Evolutionary conservation across 164 flowering plant genomes (phyloP), one percentile per base, ranked within the genome.

Genomic region (Dillenia turbinata): DNA sequence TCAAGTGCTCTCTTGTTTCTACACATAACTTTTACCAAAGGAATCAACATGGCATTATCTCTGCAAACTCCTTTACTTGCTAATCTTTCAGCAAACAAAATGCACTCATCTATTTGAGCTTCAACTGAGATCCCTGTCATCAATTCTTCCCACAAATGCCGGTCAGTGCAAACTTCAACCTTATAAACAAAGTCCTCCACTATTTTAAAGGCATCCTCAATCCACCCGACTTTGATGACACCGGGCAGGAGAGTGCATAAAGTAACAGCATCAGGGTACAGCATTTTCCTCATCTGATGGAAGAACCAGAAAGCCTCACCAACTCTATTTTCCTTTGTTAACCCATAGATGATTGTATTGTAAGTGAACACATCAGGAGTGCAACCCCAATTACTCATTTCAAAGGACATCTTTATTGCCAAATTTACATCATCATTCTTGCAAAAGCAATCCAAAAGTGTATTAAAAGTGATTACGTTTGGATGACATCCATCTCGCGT

Each of bases 251-350:
- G 85, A 44, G 91, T 84, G 66, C 79, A 85, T 64, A 94, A 33
- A 47, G 98, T 89, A 24, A 90, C 83, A 71, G 64, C 65, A 73
- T 94, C 96, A 59, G 95, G 89, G 49, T 57, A 60, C 3, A 82
- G 54, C 47, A 52, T 26, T 64, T 94, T 94, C 65, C 71, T 87
- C 98, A 94, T 86, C 77, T 86, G 95, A 79, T 83, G 81, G 78
- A 87, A 94, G 66, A 91, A 19, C 85, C 85, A 89, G 61, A 90
- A 76, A 48, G 97, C 98, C 45, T 81, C 7, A 33, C 40, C 40
- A 33, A 33, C 40, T 6, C 7, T 33, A 33, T 33, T 33, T 33
- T 33, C 40, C 5, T 5, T 33, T 5, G 40, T 33, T 33, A 33
- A 33, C 6, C 40, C 40, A 6, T 33, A 33, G 40, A 33, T 4